Percentiles rank a stretch among this genome's conserved stretches.
phyloP scores from a whole-genome alignment of 2,329 filamentous ascomycete genomes.

The Didymellaceae sp. region DNA sequence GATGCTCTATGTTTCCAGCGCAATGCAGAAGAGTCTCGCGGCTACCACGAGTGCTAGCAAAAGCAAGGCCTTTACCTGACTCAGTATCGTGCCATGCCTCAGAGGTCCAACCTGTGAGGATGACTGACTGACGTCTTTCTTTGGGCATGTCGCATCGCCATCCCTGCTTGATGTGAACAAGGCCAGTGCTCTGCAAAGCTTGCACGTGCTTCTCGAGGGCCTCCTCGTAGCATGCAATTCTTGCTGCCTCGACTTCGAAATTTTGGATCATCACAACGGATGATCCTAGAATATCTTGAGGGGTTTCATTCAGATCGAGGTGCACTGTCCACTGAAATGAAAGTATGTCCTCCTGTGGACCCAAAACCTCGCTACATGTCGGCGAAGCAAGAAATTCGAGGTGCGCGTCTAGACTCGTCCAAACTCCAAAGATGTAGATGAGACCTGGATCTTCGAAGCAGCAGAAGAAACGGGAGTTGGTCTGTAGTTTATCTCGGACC shows the following conservation, averaged over 20 bases:
- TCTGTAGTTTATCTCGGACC: conserved; percentile 35
- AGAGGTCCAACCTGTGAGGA: conserved; percentile 34
- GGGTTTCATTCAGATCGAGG: conserved; percentile 30
- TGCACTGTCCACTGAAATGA: conserved; percentile 41
- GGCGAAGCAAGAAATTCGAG: conserved; percentile 37
- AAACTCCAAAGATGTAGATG: conserved; percentile 43
- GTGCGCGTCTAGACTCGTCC: conserved; percentile 39
- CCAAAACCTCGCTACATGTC: conserved; percentile 34
- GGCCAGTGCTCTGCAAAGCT: conserved; percentile 21
- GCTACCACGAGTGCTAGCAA: conserved; percentile 19
- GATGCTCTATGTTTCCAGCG: conserved; percentile 30
- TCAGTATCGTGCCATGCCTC: conserved; percentile 25
- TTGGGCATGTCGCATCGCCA: conserved; percentile 34
- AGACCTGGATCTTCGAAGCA: conserved; percentile 37
- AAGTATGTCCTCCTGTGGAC: conserved; percentile 38
- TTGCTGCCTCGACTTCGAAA: conserved; percentile 20
- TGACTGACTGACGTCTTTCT: conserved; percentile 29
- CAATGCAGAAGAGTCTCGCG: conserved; percentile 24
- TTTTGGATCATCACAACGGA: conserved; percentile 36
- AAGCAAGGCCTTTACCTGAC: conserved; percentile 8
- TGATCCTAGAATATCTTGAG: conserved; percentile 31
- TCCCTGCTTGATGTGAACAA: conserved; percentile 27
- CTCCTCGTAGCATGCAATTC: conserved; percentile 22
- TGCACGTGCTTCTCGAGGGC: conserved; percentile 21
- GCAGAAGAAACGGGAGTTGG: conserved; percentile 38